Evolutionary conservation across 2,329 filamentous ascomycete species (phyloP).

Genomic region (Fusarium fujikuroi): DNA sequence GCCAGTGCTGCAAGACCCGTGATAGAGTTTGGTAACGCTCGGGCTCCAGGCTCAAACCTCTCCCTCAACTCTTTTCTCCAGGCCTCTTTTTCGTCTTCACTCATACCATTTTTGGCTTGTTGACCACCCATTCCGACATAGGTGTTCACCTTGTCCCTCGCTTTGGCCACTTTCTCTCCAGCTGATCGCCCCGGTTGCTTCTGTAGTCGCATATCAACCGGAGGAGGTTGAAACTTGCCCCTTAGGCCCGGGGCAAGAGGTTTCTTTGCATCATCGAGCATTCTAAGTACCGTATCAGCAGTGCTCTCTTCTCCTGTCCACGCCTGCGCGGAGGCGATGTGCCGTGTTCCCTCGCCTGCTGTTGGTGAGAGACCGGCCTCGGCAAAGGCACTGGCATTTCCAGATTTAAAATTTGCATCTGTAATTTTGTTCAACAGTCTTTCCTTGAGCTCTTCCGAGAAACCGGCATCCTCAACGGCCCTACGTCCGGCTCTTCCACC

Average conservation of each 20-base stretch:
- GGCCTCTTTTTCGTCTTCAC: constrained; percentile 77
- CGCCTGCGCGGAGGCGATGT: constrained; percentile 72
- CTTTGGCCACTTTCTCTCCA: constrained; percentile 62
- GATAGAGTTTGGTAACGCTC: constrained; percentile 79
- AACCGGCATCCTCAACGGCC: constrained; percentile 70
- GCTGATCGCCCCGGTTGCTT: constrained; percentile 52
- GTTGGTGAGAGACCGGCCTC: constrained; percentile 61
- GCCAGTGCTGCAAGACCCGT: constrained; percentile 84
- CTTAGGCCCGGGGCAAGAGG: constrained; percentile 66
- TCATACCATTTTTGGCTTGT: constrained; percentile 63
- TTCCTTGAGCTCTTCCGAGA: constrained; percentile 71
- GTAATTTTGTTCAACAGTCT: constrained; percentile 67
- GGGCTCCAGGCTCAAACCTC: constrained; percentile 77
- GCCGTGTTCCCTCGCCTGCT: constrained; percentile 75
- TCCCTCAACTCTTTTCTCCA: constrained; percentile 80
- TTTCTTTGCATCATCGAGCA: constrained; percentile 83
- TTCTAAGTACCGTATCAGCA: constrained; percentile 82
- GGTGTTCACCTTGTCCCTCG: constrained; percentile 65
- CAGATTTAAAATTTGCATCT: constrained; percentile 63
- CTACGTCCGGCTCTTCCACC: constrained; percentile 69
- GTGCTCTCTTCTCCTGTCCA: constrained; percentile 84
- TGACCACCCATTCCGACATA: constrained; percentile 63
- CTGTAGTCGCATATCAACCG: constrained; percentile 64
- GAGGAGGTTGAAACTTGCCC: constrained; percentile 57
- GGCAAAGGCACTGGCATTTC: constrained; percentile 61